Percentiles rank a stretch among this genome's conserved stretches.
These are phyloP conservation scores for Scheffersomyces lignicola DNA, from an alignment of 1,139 yeast genomes.

Conservation along the genomic window DNA sequence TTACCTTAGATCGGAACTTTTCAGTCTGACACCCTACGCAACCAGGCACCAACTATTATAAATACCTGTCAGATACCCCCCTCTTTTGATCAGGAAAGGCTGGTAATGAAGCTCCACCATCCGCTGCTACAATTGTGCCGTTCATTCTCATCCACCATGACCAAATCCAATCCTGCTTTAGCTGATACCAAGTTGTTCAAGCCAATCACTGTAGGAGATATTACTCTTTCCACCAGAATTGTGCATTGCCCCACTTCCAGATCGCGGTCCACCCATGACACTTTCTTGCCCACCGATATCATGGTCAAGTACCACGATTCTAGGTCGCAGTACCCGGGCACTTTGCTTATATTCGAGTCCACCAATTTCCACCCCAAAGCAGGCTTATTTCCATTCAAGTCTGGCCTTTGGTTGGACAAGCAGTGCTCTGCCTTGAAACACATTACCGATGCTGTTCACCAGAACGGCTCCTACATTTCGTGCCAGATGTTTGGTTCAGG, in stretches of 20 bases:
- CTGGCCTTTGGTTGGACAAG: conserved; percentile 51
- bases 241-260: conserved; percentile 57
- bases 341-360: conserved; percentile 46
- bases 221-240: conserved; percentile 38
- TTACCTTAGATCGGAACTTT: no score
- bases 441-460: conserved; percentile 51
- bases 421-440: conserved; percentile 52
- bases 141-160: conserved; percentile 7
- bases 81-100: no score
- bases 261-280: conserved; percentile 37
- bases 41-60: no score
- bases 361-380: conserved; percentile 21
- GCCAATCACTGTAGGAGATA: conserved; percentile 46
- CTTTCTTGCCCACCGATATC: conserved; percentile 44
- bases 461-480: conserved; percentile 48
- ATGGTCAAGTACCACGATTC: conserved; percentile 50
- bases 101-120: no score
- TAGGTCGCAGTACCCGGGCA: conserved; percentile 52
- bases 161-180: conserved; percentile 8
- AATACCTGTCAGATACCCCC: no score
- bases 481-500: conserved; percentile 55
- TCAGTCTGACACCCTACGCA: no score
- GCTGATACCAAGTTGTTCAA: conserved; percentile 36
- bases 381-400: conserved; percentile 45
- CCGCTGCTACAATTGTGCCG: no score